Percentiles rank a stretch among this genome's conserved stretches.
phyloP scores from a whole-genome alignment of 2,329 filamentous ascomycete genomes.

The Aspergillus pseudoviridinutans region DNA sequence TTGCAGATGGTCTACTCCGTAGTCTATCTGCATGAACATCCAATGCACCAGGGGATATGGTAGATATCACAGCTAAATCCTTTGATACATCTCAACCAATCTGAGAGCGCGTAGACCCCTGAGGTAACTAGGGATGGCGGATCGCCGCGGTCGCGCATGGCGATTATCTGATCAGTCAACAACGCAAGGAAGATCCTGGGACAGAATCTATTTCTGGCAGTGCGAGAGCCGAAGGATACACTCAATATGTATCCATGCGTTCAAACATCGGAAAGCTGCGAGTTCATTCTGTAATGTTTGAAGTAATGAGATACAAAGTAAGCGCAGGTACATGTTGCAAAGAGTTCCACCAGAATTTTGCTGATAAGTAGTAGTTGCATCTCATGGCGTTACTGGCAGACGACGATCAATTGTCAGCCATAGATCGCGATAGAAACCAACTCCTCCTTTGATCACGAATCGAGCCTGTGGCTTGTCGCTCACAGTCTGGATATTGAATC shows the following conservation, averaged over 20 bases:
- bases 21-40: not conserved
- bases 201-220: too few relatives aligned
- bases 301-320: not conserved
- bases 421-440: conserved; percentile 31
- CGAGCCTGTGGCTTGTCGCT: conserved; percentile 23
- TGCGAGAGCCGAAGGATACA: too few relatives aligned
- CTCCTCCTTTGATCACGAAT: conserved; percentile 31
- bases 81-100: not conserved
- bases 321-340: not conserved
- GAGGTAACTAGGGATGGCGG: not conserved
- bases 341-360: not conserved
- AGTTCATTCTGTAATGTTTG: not conserved
- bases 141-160: not conserved
- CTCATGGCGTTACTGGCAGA: not conserved
- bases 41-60: not conserved
- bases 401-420: conserved; percentile 26
- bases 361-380: not conserved
- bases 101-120: not conserved
- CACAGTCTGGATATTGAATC: conserved; percentile 20
- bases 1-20: not conserved
- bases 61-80: not conserved
- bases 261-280: not conserved
- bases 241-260: not conserved
- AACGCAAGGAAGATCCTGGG: not conserved
- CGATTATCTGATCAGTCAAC: not conserved